These are phyloP conservation scores for Arachis hypogaea DNA, from an alignment of 306 rosid genomes.

Conservation along the genomic window DNA sequence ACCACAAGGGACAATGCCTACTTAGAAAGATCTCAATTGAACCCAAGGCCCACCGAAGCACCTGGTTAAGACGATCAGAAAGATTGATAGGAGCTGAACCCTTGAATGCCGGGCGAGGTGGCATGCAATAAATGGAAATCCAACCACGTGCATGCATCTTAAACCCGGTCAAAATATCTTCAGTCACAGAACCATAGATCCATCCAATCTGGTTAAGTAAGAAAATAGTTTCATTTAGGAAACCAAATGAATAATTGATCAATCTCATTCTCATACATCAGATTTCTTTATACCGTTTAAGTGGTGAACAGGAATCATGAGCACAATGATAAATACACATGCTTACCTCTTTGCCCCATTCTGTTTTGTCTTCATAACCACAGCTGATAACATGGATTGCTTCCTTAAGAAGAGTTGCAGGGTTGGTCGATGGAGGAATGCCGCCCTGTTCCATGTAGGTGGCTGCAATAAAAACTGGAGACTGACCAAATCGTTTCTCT, in stretches of 20 bases:
- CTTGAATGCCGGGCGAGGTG: constrained; percentile 96
- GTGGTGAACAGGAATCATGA: constrained; percentile 15
- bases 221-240: constrained; percentile 27
- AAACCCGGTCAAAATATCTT: constrained; percentile 98
- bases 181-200: constrained; percentile 99
- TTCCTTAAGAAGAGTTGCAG: constrained; percentile 97
- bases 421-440: constrained; percentile 93
- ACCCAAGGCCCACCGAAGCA: constrained; percentile 99
- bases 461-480: constrained; percentile 97
- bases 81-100: constrained; percentile 99
- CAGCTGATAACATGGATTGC: constrained; percentile 99
- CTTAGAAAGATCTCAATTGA: constrained; percentile 97
- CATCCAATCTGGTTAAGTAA: constrained; percentile 83
- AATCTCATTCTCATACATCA: constrained; percentile 16
- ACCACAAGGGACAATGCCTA: constrained; percentile 99
- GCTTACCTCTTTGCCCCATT: constrained; percentile 98
- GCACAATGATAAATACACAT: constrained; percentile 22
- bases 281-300: constrained; percentile 17
- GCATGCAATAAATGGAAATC: constrained; percentile 98
- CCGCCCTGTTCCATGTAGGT: constrained; percentile 99
- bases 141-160: constrained; percentile 99
- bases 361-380: constrained; percentile 97
- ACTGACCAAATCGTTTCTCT: constrained; percentile 99
- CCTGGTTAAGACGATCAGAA: constrained; percentile 98
- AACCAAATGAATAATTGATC: constrained; percentile 22